Percentiles rank a stretch among this genome's conserved stretches.
phyloP scores from a whole-genome alignment of 192 early-diverging fungal genomes.

The Backusella psychrophila region DNA sequence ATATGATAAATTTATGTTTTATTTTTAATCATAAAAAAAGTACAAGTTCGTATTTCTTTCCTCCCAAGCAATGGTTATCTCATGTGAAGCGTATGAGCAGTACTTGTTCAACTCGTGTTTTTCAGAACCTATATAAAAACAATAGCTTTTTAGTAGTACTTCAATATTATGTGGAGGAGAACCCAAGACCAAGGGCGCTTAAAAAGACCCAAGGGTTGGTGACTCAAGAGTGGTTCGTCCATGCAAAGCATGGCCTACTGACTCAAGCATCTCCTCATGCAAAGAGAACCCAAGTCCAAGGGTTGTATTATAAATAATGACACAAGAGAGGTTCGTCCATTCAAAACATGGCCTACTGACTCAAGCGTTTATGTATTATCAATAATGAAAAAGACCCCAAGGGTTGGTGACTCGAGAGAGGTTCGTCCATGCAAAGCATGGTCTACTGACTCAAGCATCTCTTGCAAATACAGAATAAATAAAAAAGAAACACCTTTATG shows the following conservation, averaged over 20 bases:
- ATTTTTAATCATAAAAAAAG: too few relatives aligned
- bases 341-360: slow-evolving; percentile 8
- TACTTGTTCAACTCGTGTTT: background rate
- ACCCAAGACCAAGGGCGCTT: slow-evolving; percentile 10
- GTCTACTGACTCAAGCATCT: slow-evolving; percentile 17
- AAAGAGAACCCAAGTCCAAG: slow-evolving; percentile 14
- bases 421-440: slow-evolving; percentile 8
- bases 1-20: too few relatives aligned
- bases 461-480: background rate
- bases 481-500: too few relatives aligned
- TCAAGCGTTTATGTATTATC: background rate
- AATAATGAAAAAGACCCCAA: background rate
- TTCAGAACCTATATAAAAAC: slow-evolving; percentile 7
- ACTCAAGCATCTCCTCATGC: slow-evolving; percentile 12
- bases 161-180: slow-evolving; percentile 4
- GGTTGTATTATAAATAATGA: background rate
- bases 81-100: too few relatives aligned
- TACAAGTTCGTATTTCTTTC: too few relatives aligned
- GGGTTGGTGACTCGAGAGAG: slow-evolving; percentile 11
- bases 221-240: slow-evolving; percentile 11
- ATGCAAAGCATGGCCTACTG: slow-evolving; percentile 1
- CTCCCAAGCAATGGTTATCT: too few relatives aligned
- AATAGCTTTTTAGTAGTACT: slow-evolving; percentile 4
- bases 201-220: slow-evolving; percentile 10
- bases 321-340: slow-evolving; percentile 11